phyloP scores from a whole-genome alignment of 179 eudicot genomes.

The Camellia oleifera region DNA sequence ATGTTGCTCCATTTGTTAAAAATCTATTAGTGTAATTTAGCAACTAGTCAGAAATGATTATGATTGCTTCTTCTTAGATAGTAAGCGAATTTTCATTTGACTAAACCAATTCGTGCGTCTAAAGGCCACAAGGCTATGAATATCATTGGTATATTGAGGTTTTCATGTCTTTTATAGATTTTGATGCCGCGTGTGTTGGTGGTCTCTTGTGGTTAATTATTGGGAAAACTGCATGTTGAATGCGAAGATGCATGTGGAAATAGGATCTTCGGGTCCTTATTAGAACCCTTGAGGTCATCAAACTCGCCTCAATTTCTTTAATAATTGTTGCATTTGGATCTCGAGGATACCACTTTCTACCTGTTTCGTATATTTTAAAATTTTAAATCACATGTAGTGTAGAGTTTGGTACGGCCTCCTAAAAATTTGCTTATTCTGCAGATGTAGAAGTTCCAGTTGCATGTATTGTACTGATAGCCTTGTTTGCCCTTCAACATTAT shows the following conservation, averaged over 20 bases:
- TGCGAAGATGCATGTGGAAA: neutral
- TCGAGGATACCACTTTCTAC: neutral
- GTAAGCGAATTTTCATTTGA: neutral
- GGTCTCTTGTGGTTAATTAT: neutral
- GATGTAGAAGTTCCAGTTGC: slow-evolving; percentile 88
- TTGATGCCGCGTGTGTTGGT: neutral
- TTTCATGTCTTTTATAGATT: slow-evolving; percentile 6
- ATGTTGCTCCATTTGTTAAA: neutral
- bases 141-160: neutral
- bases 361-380: neutral
- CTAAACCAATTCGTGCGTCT: neutral
- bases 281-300: neutral
- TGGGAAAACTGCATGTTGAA: neutral
- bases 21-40: neutral
- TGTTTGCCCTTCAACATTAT: slow-evolving; percentile 90
- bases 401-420: neutral
- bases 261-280: neutral
- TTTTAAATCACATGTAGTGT: neutral
- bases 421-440: slow-evolving; percentile 37
- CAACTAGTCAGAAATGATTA: neutral
- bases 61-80: neutral
- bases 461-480: slow-evolving; percentile 71
- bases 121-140: neutral
- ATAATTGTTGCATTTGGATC: neutral
- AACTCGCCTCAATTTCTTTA: neutral